phyloP scores from a whole-genome alignment of 768 basidiomycete genomes.

The Sistotremastrum niveocremeum region DNA sequence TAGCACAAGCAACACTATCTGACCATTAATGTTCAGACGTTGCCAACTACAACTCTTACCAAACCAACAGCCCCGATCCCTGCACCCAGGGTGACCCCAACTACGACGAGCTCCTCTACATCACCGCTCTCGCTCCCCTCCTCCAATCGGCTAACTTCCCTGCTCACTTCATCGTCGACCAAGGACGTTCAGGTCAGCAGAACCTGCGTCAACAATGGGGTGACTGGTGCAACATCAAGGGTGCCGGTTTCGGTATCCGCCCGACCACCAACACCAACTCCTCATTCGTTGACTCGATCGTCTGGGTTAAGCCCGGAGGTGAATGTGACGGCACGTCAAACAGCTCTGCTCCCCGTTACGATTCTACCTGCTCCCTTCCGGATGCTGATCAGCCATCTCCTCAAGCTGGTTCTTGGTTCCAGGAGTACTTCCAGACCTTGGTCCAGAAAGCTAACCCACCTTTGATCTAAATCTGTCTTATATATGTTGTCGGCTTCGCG shows the following conservation, averaged over 20 bases:
- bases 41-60: conserved; percentile 15
- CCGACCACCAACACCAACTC: conserved; percentile 44
- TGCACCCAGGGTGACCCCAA: conserved; percentile 8
- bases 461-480: conserved; percentile 9
- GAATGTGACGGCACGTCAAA: conserved; percentile 52
- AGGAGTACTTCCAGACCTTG: conserved; percentile 47
- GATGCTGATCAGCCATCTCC: conserved; percentile 44
- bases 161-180: conserved; percentile 15
- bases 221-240: conserved; percentile 16
- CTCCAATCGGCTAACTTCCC: conserved; percentile 6
- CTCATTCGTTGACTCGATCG: conserved; percentile 42
- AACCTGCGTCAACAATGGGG: conserved; percentile 12
- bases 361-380: conserved; percentile 32
- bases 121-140: conserved; percentile 9
- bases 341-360: conserved; percentile 38
- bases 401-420: conserved; percentile 57
- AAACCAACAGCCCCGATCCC: conserved; percentile 12
- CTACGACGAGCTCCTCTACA: conserved; percentile 12
- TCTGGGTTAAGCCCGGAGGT: conserved; percentile 59
- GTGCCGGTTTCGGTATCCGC: conserved; percentile 43
- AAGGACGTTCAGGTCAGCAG: conserved; percentile 13
- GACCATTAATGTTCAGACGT: conserved; percentile 6
- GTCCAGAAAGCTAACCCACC: conserved; percentile 41
- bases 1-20: too few relatives aligned
- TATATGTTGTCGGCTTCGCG: too few relatives aligned